Base-by-base conservation (phyloP, 371 early-diverging fungal genomes). In the Mortierella sp. region DNA sequence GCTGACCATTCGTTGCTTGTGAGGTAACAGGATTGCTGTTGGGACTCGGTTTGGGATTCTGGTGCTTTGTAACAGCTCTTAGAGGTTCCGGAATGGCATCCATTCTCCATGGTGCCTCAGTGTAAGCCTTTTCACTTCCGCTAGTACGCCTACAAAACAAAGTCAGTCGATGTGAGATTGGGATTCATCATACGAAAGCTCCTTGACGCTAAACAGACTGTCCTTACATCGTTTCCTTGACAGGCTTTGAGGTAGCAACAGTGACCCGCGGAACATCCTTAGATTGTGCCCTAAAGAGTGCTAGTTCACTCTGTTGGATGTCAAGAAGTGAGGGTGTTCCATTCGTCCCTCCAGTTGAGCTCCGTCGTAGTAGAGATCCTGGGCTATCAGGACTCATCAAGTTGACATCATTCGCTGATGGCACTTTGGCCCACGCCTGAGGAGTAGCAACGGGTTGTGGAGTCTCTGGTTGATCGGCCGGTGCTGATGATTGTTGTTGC, bases 21-120 rank as follows among this genome's bases (percentile, higher is more conserved):
- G n/a, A n/a, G n/a, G n/a, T n/a, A n/a, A n/a, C n/a, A n/a, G n/a
- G 46, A 7, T 21, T 16, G 49, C 54, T 37, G 47, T 47, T 57
- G n/a, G 53, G 34, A 21, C 54, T 63, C 3, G 58, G 48, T 25
- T 65, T 65, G 9, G 65, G 71, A 24, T 72, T 72, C 24, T 66
- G 72, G 52, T 61, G 72, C 21, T 66, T 60, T 21, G 72, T 66
- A 16, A 72, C 62, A 1, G 72, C 72, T 27, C 66, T 56, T 39
- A 72, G 22, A 8, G 72, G 72, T 25, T 69, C 69, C 10, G 77
- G 77, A 13, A 68, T 68, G 19, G 77, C 77, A 50, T 76, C 77
- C 54, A 68, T 24, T 46, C 69, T 49, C 77, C 77, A 76, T 17
- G 77, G 77, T 7, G 77, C 77, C 28, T 76, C 74, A 7, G 67